Percentiles rank a stretch among this genome's conserved stretches.
phyloP scores from a whole-genome alignment of 2,329 filamentous ascomycete genomes.

The Penicillium sp. region DNA sequence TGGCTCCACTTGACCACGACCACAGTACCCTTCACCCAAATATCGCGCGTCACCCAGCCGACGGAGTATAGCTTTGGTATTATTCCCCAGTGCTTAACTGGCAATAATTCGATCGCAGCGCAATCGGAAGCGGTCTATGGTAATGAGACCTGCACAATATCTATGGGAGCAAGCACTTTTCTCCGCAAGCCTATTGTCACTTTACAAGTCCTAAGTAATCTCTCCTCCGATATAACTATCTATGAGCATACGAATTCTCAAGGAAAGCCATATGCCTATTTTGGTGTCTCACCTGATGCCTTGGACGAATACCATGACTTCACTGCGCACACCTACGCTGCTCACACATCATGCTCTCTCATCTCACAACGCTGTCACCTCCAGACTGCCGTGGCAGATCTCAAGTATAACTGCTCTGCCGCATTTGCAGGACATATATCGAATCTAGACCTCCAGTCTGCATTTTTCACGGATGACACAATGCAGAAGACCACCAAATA shows the following conservation, averaged over 20 bases:
- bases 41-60: background rate
- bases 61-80: background rate
- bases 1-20: conserved; percentile 32
- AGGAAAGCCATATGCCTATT: background rate
- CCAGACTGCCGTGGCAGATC: background rate
- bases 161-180: no score
- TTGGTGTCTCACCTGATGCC: background rate
- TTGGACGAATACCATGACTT: conserved; percentile 21
- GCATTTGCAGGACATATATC: background rate
- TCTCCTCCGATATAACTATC: background rate
- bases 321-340: conserved; percentile 21
- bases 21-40: conserved; percentile 22
- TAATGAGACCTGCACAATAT: no score
- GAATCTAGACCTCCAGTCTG: background rate
- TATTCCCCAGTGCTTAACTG: background rate
- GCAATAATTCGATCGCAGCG: background rate
- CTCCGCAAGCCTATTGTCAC: background rate
- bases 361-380: conserved; percentile 25
- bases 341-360: conserved; percentile 19
- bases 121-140: background rate
- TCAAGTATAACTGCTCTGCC: background rate
- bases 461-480: no score
- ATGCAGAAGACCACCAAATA: no score
- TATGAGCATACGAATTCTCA: background rate
- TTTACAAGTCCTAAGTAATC: background rate